Evolutionary conservation across 495 filamentous ascomycete species (phyloP), one percentile per base, ranked within the genome.

Genomic region (Aspergillus leporis): DNA sequence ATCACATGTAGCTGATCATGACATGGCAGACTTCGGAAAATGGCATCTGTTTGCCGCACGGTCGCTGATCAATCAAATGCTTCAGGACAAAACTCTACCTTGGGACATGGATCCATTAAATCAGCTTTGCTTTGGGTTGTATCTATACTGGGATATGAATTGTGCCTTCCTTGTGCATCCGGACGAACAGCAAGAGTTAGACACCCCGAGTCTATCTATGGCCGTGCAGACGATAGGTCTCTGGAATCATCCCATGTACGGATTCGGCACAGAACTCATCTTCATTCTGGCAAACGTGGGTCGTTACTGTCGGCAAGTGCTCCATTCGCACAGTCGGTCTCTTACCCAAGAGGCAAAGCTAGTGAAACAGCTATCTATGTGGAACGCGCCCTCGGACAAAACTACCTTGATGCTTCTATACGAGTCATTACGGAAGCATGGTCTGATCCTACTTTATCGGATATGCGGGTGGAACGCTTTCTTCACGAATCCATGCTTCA

Each of bases 81-180:
- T 63, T 25, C 55, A 28, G 23, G 34, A 59, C 46, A 53, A 18
- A 40, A 56, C 61, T 56, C 40, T 28, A 3, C 25, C 25, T 28
- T 28, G 25, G 25, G 25, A 28, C 25, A 28, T 28, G 25, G 25
- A 6, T 6, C 25, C 25, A 6, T 28, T 28, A 28, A 28, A 28
- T 28, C 25, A 6, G 25, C 25, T 28, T 28, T 28, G 25, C 51
- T 41, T 62, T 4, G 60, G 60, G 40, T 55, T 50, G 5, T 62
- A 62, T 58, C 60, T 62, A 28, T 62, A 62, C 51, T 62, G 60
- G 60, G 60, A 62, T 50, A 58, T 58, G 55, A 28, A 28, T 6
- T 3, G 50, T 58, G 58, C 60, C 19, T 62, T 59, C 45, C n/a
- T 62, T 23, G 41, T 58, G 54, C 50, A 62, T 3, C 55, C 60